phyloP scores from a whole-genome alignment of 1,284 basidiomycete genomes.

The Sutorius eximius region DNA sequence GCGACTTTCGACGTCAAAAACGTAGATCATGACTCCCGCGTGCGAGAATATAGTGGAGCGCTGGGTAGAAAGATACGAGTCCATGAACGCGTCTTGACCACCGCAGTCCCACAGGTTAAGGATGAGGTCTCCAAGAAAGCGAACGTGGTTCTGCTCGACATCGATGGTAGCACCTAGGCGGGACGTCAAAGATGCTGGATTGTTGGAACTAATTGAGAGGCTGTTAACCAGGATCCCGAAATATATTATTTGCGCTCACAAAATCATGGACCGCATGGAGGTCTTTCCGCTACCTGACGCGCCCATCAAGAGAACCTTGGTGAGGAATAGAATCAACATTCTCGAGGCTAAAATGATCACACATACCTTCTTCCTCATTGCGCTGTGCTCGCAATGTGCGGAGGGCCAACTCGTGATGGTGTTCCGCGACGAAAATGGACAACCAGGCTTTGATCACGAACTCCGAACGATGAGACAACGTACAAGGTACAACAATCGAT shows the following conservation, averaged over 20 bases:
- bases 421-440: too few species aligned
- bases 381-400: not conserved
- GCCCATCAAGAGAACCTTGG: conserved; percentile 89
- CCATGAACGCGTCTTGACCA: conserved; percentile 97
- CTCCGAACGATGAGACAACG: not conserved
- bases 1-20: conserved; percentile 87
- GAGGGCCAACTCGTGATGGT: not conserved
- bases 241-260: conserved; percentile 55
- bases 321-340: not conserved
- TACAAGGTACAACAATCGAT: conserved; percentile 12
- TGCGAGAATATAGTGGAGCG: conserved; percentile 92
- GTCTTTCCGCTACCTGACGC: conserved; percentile 91
- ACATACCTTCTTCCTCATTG: conserved; percentile 49
- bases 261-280: conserved; percentile 98
- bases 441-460: not conserved
- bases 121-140: conserved; percentile 91
- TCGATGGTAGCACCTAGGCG: conserved; percentile 96
- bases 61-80: conserved; percentile 90
- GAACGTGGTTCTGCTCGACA: conserved; percentile 96
- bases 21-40: conserved; percentile 97
- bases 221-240: not conserved
- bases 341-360: not conserved
- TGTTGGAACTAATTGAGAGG: conserved; percentile 72
- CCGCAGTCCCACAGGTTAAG: conserved; percentile 99
- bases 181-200: conserved; percentile 88